Evolutionary conservation across 2,329 filamentous ascomycete species (phyloP).

Genomic region (Trichoderma sp.): DNA sequence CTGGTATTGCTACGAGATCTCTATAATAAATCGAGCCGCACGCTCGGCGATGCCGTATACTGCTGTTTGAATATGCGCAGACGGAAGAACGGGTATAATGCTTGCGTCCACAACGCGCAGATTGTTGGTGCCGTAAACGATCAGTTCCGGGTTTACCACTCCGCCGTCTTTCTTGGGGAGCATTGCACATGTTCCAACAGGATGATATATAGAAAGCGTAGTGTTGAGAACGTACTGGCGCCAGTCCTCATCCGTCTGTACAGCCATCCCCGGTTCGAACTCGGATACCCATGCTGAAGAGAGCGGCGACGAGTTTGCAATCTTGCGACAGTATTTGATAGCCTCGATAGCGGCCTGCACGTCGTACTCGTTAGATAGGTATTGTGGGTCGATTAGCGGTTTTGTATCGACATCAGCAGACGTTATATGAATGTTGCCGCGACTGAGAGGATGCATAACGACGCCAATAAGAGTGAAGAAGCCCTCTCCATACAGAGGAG

Average conservation of each 20-base stretch:
- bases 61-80: neutral
- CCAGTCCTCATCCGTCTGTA: neutral
- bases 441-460: neutral
- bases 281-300: neutral
- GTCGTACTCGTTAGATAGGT: neutral
- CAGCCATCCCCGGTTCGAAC: neutral
- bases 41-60: neutral
- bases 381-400: neutral
- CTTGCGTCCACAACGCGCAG: neutral
- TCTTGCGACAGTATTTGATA: neutral
- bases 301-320: slow-evolving; percentile 6
- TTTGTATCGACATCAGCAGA: neutral
- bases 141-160: slow-evolving; percentile 19
- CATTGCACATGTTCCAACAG: slow-evolving; percentile 34
- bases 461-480: neutral
- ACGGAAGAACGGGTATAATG: neutral
- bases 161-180: slow-evolving; percentile 41
- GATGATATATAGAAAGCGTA: neutral
- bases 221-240: neutral
- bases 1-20: neutral
- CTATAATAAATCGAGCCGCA: neutral
- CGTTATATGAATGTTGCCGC: neutral
- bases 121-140: neutral
- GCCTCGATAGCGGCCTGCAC: neutral
- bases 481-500: neutral